Conservation (phyloP, 805 yeast species). For the Metschnikowia aberdeeniae region DNA sequence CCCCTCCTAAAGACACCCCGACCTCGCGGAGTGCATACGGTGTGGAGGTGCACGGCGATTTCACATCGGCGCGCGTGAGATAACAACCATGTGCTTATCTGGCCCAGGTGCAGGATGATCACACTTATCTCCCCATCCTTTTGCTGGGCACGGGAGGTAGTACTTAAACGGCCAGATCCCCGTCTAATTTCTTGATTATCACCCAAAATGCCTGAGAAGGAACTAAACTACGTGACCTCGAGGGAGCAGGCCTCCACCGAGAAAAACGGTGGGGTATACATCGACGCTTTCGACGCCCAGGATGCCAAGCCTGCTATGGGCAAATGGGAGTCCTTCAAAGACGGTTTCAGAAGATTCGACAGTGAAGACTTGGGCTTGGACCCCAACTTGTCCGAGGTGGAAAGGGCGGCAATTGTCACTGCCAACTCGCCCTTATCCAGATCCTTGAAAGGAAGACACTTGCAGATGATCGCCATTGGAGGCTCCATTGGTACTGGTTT, state of each 20-base stretch:
- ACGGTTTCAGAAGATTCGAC: conserved; percentile 31
- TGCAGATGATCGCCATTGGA: conserved; percentile 78
- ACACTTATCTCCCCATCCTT: background rate
- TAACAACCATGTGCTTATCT: conserved; percentile 6
- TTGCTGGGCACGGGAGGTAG: background rate
- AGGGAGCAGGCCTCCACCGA: conserved; percentile 33
- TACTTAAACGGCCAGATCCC: background rate
- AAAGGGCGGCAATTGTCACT: conserved; percentile 44
- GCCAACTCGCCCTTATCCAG: conserved; percentile 58
- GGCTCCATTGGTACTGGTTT: conserved; percentile 84
- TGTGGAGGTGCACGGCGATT: conserved; percentile 4
- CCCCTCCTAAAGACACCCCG: background rate
- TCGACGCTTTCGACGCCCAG: conserved; percentile 27
- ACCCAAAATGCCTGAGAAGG: conserved; percentile 36
- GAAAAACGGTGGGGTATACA: conserved; percentile 36
- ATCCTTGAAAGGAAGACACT: conserved; percentile 52
- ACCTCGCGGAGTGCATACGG: background rate
- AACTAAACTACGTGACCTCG: conserved; percentile 37
- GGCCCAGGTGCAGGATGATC: background rate
- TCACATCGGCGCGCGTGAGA: conserved; percentile 1
- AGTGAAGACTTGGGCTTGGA: conserved; percentile 40
- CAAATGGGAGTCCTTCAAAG: conserved; percentile 21
- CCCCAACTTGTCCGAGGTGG: conserved; percentile 36
- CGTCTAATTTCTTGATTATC: background rate
- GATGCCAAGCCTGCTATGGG: conserved; percentile 15